A percentile compares a stretch with the other conserved stretches of the same genome.
phyloP scores from a whole-genome alignment of 352 stramenopile genomes.

The Pseudoperonospora humuli region DNA sequence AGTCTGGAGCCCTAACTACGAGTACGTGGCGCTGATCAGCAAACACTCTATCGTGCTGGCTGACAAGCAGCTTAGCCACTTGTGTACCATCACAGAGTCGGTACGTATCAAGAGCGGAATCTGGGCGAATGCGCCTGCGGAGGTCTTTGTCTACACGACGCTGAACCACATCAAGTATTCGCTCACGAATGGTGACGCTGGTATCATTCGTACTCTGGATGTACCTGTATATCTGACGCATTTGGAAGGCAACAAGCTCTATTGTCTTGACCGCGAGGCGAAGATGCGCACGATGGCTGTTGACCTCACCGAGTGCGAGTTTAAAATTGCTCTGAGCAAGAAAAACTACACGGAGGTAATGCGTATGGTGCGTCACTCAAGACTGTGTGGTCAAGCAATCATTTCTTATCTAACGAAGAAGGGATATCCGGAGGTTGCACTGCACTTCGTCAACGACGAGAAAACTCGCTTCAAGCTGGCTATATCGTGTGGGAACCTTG shows the following conservation, averaged over 20 bases:
- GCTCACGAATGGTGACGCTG: slow-evolving; percentile 90
- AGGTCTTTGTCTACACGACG: slow-evolving; percentile 98
- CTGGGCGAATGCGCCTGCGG: slow-evolving; percentile 85
- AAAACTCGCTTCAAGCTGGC: slow-evolving; percentile 97
- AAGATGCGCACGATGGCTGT: slow-evolving; percentile 95
- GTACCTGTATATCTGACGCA: slow-evolving; percentile 96
- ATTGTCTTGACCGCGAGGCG: slow-evolving; percentile 95
- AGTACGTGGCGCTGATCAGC: slow-evolving; percentile 95
- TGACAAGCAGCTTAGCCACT: slow-evolving; percentile 96
- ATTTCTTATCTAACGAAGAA: slow-evolving; percentile 98
- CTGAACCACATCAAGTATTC: slow-evolving; percentile 93
- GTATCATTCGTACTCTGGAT: slow-evolving; percentile 97
- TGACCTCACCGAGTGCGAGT: slow-evolving; percentile 98
- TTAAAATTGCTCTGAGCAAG: slow-evolving; percentile 94
- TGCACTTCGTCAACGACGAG: slow-evolving; percentile 99
- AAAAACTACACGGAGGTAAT: slow-evolving; percentile 98
- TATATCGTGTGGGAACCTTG: slow-evolving; percentile 98
- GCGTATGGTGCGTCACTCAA: slow-evolving; percentile 96
- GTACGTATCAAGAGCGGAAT: slow-evolving; percentile 93
- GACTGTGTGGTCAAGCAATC: slow-evolving; percentile 96
- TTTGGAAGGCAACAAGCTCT: slow-evolving; percentile 91
- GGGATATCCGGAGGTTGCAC: slow-evolving; percentile 98
- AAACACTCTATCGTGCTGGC: slow-evolving; percentile 97
- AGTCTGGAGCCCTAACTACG: slow-evolving; percentile 95
- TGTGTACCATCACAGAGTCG: slow-evolving; percentile 96